A percentile compares a stretch with the other conserved stretches of the same genome.
Evolutionary conservation across 2,329 filamentous ascomycete genomes (phyloP).

Genomic region (Epichloe typhina): DNA sequence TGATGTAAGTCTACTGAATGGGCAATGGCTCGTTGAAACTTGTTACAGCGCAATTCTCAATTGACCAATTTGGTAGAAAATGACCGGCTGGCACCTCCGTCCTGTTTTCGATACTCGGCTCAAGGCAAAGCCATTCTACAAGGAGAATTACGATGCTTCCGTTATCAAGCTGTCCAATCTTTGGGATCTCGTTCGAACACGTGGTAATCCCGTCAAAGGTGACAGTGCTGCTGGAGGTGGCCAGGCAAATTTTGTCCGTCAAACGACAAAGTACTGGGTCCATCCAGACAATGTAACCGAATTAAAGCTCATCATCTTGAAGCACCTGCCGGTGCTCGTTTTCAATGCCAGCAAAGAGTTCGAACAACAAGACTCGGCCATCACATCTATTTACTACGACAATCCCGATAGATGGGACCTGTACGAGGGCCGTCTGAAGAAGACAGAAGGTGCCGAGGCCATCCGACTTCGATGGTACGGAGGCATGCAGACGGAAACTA

Average conservation of each 20-base stretch:
- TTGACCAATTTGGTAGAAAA: slow-evolving; percentile 48
- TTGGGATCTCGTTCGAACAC: slow-evolving; percentile 86
- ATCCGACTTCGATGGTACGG: slow-evolving; percentile 96
- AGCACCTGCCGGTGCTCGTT: slow-evolving; percentile 91
- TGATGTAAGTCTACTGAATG: slow-evolving; percentile 46
- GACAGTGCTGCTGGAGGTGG: slow-evolving; percentile 82
- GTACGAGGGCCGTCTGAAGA: slow-evolving; percentile 88
- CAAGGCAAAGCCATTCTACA: slow-evolving; percentile 95
- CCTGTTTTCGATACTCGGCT: slow-evolving; percentile 92
- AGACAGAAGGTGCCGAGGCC: slow-evolving; percentile 93
- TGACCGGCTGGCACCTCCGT: slow-evolving; percentile 82
- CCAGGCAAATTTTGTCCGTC: slow-evolving; percentile 90
- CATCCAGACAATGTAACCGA: slow-evolving; percentile 98
- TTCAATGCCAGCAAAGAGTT: slow-evolving; percentile 98
- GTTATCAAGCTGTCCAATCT: slow-evolving; percentile 89
- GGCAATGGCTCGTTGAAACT: background rate
- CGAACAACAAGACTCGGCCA: slow-evolving; percentile 77
- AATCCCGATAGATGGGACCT: slow-evolving; percentile 89
- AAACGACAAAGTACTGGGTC: slow-evolving; percentile 99
- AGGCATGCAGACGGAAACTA: slow-evolving; percentile 86
- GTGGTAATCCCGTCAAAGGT: slow-evolving; percentile 83
- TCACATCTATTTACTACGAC: slow-evolving; percentile 97
- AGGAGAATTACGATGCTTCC: slow-evolving; percentile 95
- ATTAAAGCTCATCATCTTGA: slow-evolving; percentile 91
- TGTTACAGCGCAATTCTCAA: background rate